Evolutionary conservation across 2,329 filamentous ascomycete genomes (phyloP).

Genomic region (Cercospora zeina): DNA sequence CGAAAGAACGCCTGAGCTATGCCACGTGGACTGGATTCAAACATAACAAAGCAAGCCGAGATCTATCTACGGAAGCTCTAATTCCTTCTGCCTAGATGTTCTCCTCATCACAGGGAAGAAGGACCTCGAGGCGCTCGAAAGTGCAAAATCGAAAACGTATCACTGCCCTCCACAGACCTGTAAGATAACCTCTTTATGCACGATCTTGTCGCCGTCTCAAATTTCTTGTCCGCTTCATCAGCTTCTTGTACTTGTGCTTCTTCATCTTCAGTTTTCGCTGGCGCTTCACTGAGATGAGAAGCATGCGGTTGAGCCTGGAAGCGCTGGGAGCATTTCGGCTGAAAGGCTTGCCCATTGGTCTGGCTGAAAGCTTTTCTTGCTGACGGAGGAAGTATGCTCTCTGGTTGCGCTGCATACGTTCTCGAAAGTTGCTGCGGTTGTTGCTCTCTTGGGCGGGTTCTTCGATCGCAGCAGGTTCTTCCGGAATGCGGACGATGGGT

Average conservation of each 20-base stretch:
- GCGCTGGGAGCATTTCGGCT: constrained; percentile 28
- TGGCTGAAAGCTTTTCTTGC: constrained; percentile 24
- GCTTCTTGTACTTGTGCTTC: constrained; percentile 99
- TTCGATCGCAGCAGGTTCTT: constrained; percentile 37
- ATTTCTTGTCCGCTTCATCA: constrained; percentile 89
- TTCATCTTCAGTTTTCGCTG: constrained; percentile 98
- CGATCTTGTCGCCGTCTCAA: constrained; percentile 75
- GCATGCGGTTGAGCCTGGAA: constrained; percentile 55
- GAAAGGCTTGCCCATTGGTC: constrained; percentile 10
- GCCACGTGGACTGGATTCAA: not conserved
- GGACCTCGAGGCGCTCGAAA: not conserved
- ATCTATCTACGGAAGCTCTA: not conserved
- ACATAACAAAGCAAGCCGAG: not conserved
- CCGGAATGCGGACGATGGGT: constrained; percentile 49
- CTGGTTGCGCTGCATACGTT: constrained; percentile 66
- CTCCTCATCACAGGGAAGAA: not conserved
- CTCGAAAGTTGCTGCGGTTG: constrained; percentile 58
- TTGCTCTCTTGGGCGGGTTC: constrained; percentile 14
- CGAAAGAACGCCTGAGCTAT: constrained; percentile 4
- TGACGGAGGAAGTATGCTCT: constrained; percentile 49
- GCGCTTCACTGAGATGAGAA: constrained; percentile 85
- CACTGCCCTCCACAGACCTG: not conserved
- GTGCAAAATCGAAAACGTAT: not conserved
- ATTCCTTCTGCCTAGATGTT: not conserved
- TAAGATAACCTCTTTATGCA: constrained; percentile 22